These are phyloP conservation scores for Trypanosoma vivax DNA, from an alignment of 208 protist genomes.

Conservation along the genomic window DNA sequence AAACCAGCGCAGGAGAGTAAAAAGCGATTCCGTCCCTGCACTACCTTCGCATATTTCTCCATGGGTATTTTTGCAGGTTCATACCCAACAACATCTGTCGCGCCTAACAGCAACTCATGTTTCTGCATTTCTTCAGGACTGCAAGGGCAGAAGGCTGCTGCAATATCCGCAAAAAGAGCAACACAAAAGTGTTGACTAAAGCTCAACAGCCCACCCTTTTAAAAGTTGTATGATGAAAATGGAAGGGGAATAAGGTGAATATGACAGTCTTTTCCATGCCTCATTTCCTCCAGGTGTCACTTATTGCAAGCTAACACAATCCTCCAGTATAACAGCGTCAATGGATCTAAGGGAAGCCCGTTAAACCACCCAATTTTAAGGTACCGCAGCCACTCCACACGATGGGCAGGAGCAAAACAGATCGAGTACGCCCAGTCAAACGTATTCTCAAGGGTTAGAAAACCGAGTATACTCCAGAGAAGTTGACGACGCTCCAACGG, in stretches of 20 bases:
- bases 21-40: slow-evolving; percentile 58
- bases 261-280: not conserved
- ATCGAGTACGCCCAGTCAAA: slow-evolving; percentile 8
- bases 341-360: slow-evolving; percentile 18
- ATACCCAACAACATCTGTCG: slow-evolving; percentile 11
- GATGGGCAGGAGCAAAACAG: not conserved
- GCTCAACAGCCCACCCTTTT: no score
- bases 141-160: not conserved
- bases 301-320: slow-evolving; percentile 4
- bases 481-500: not conserved
- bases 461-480: slow-evolving; percentile 7
- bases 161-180: no score
- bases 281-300: not conserved
- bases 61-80: slow-evolving; percentile 44
- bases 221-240: no score
- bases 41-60: slow-evolving; percentile 76
- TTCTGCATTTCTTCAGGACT: slow-evolving; percentile 10
- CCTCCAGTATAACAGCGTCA: slow-evolving; percentile 22
- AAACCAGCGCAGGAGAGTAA: slow-evolving; percentile 39
- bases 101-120: slow-evolving; percentile 3
- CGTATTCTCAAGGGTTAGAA: slow-evolving; percentile 20
- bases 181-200: no score
- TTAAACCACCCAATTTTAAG: slow-evolving; percentile 20
- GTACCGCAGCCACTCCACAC: slow-evolving; percentile 6
- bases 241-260: not conserved